Conservation (phyloP, 2,329 filamentous ascomycete genomes). For the Aspergillus versicolor region DNA sequence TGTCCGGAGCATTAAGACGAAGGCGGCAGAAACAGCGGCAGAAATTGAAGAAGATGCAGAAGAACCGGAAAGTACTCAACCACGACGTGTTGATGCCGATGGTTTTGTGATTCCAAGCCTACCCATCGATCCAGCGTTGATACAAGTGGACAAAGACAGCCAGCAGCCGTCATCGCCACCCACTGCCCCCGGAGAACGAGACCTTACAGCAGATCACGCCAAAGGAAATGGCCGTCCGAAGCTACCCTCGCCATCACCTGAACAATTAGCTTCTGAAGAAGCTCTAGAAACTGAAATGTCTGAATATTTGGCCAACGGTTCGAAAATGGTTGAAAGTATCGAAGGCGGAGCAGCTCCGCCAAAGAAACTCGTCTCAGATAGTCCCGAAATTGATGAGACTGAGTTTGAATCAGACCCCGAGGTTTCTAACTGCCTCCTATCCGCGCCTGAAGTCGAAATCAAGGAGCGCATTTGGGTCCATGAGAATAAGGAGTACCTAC, state of each 20-base stretch:
- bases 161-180: constrained; percentile 23
- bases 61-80: constrained; percentile 35
- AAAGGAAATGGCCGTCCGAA: constrained; percentile 31
- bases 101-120: constrained; percentile 65
- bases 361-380: constrained; percentile 53
- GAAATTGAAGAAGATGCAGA: constrained; percentile 46
- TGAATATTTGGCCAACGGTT: constrained; percentile 56
- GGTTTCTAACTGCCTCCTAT: constrained; percentile 75
- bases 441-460: constrained; percentile 69
- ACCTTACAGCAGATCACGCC: constrained; percentile 23
- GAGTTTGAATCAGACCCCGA: constrained; percentile 91
- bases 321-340: constrained; percentile 35
- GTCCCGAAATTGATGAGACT: constrained; percentile 65
- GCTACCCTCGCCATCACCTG: constrained; percentile 56
- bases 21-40: constrained; percentile 36
- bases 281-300: constrained; percentile 68
- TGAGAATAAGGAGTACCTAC: constrained; percentile 90
- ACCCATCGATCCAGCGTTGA: constrained; percentile 46
- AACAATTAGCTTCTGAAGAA: constrained; percentile 60
- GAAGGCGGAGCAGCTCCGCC: constrained; percentile 13
- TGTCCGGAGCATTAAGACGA: constrained; percentile 39
- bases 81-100: constrained; percentile 59
- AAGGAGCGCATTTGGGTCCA: constrained; percentile 95
- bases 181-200: constrained; percentile 23
- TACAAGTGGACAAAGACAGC: constrained; percentile 18